These are phyloP conservation scores for Fusarium sp. DNA, from an alignment of 2,329 filamentous ascomycete species.

Conservation along the genomic window DNA sequence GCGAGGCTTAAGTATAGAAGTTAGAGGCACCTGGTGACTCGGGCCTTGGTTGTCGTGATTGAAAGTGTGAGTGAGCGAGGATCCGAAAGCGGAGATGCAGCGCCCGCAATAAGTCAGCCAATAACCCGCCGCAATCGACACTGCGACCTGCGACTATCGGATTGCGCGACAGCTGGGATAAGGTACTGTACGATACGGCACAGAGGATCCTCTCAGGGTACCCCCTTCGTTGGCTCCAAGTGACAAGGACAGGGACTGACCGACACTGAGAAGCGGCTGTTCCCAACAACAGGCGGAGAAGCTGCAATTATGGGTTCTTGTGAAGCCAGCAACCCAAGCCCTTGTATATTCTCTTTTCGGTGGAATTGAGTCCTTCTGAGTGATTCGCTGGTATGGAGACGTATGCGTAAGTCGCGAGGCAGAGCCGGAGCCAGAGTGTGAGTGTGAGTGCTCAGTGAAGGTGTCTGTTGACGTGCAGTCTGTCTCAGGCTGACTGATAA, in stretches of 20 bases:
- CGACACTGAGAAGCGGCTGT: conserved; percentile 19
- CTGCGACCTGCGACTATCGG: conserved; percentile 39
- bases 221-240: conserved; percentile 26
- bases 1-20: conserved; percentile 41
- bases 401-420: conserved; percentile 31
- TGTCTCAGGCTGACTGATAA: conserved; percentile 37
- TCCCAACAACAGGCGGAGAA: conserved; percentile 19
- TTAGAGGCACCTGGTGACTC: conserved; percentile 43
- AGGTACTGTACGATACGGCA: neutral
- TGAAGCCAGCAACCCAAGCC: conserved; percentile 26
- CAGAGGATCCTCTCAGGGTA: conserved; percentile 36
- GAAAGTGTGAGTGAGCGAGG: conserved; percentile 37
- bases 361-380: conserved; percentile 22
- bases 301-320: conserved; percentile 32
- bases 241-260: conserved; percentile 33
- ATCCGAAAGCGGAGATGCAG: conserved; percentile 46
- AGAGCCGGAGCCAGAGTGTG: conserved; percentile 1
- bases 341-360: conserved; percentile 29
- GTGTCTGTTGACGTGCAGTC: conserved; percentile 18
- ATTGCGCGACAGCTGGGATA: conserved; percentile 35
- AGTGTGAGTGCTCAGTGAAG: conserved; percentile 26
- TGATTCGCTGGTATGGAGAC: conserved; percentile 22
- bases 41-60: conserved; percentile 39
- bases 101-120: conserved; percentile 37
- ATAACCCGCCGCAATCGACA: conserved; percentile 40